Conservation (phyloP, 2,329 filamentous ascomycete species). For the Zasmidium citrigriseum region DNA sequence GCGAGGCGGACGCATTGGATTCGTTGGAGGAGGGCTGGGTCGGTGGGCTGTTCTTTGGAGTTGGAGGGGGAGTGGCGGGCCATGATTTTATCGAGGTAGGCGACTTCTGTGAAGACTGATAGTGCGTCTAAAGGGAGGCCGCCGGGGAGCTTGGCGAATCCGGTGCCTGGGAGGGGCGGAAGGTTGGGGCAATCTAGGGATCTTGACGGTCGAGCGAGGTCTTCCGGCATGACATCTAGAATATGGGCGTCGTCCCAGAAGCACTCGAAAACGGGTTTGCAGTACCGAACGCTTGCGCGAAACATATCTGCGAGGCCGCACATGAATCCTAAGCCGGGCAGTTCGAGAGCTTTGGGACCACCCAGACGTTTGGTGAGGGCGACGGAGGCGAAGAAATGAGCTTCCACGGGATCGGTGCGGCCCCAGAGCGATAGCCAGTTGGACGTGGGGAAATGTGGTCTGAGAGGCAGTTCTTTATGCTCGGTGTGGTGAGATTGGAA, state of each 20-base stretch:
- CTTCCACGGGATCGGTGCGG: not conserved
- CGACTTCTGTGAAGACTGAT: slow-evolving; percentile 9
- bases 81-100: slow-evolving; percentile 6
- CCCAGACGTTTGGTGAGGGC: slow-evolving; percentile 1
- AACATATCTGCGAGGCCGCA: not conserved
- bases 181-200: not conserved
- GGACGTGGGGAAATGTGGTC: not conserved
- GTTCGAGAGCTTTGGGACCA: not conserved
- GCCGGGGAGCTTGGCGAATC: slow-evolving; percentile 2
- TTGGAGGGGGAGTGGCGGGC: not conserved
- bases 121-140: not conserved
- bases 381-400: slow-evolving; percentile 1
- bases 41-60: not conserved
- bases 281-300: not conserved
- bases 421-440: slow-evolving; percentile 1
- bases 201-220: not conserved
- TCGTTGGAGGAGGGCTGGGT: no score
- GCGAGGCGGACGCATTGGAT: slow-evolving; percentile 1
- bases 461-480: slow-evolving; percentile 2
- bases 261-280: not conserved
- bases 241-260: slow-evolving; percentile 5
- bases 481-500: not conserved
- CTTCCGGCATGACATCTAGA: slow-evolving; percentile 3
- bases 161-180: not conserved
- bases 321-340: not conserved